phyloP scores from a whole-genome alignment of 495 filamentous ascomycete species.

The Lasiosphaeria ovina region DNA sequence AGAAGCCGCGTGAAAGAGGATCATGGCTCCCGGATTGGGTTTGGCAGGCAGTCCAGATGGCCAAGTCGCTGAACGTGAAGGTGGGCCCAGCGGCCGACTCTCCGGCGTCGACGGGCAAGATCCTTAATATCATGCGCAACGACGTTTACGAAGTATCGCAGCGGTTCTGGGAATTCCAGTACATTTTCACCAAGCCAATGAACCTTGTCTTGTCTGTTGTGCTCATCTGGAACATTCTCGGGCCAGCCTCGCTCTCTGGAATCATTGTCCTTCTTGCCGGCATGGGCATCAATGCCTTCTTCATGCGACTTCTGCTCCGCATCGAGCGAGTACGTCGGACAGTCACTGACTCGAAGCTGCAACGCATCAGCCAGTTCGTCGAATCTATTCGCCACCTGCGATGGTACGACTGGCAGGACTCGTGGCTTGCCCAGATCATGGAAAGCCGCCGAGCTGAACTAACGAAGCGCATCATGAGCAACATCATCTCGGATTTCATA shows the following conservation, averaged over 20 bases:
- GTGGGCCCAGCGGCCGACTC: constrained; percentile 26
- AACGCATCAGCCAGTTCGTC: constrained; percentile 75
- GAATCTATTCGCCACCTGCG: constrained; percentile 81
- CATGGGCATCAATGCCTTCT: constrained; percentile 60
- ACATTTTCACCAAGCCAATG: constrained; percentile 65
- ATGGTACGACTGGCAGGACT: constrained; percentile 83
- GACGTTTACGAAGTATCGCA: constrained; percentile 85
- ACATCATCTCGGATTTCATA: constrained; percentile 58
- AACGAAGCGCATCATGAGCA: constrained; percentile 61
- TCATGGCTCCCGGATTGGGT: constrained; percentile 15
- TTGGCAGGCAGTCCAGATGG: constrained; percentile 8
- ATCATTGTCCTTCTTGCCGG: constrained; percentile 61
- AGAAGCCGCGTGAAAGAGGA: constrained; percentile 10
- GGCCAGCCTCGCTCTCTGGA: constrained; percentile 74
- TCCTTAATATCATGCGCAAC: constrained; percentile 72
- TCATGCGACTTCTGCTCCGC: constrained; percentile 58
- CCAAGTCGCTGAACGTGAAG: background rate
- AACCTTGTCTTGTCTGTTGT: constrained; percentile 64
- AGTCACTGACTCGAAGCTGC: constrained; percentile 68
- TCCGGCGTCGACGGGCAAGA: constrained; percentile 76
- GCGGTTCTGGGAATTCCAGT: constrained; percentile 73
- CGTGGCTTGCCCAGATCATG: constrained; percentile 74
- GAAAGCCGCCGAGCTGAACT: constrained; percentile 66
- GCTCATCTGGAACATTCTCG: constrained; percentile 72
- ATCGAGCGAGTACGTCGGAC: constrained; percentile 63